Base-by-base conservation (phyloP, 495 filamentous ascomycete genomes). In the Ramalina peruviana region DNA sequence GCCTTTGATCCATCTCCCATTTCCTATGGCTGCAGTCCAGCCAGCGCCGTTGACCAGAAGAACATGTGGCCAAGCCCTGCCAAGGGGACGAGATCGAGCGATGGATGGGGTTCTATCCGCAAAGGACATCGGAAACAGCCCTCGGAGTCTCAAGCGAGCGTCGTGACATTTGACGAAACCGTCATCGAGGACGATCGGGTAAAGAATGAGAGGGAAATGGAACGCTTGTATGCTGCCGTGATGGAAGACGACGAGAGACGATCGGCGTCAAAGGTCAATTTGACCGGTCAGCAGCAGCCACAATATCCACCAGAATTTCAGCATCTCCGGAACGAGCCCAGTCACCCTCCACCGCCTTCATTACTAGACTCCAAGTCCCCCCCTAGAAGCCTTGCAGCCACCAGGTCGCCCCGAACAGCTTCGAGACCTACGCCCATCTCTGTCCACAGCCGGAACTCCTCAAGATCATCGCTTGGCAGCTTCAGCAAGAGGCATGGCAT, bases 171-270 rank as follows among this genome's bases (percentile, higher is more conserved):
- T 48, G 88, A 96, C 62, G 76, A 81, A 47, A 74, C 74, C 40
- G 76, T 93, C 26, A 74, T 94, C 25, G 75, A 81, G 36, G 70
- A 72, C 51, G 86, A 94, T 66, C 77, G 75, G 53, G 76, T 72
- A 54, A 75, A 79, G 63, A 78, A 82, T 60, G 81, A 89, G 61
- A 71, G 76, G 51, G 81, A 94, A 60, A 80, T 96, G 67, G 87
- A 92, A 61, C 80, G 85, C 62, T 78, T 96, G 57, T 96, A 96
- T 61, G 85, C 79, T 44, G 82, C 88, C 40, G 88, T 94, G 52
- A 83, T 94, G 84, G 86, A 85, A 65, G 83, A 90, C 46, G 86
- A 93, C 64, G 81, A 78, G 36, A 76, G 78, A 43, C 83, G 85
- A 65, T 68, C 76, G 46, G 66, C 66, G 1, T 58, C 58, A 17